A percentile compares a stretch with the other conserved stretches of the same genome.
These are phyloP conservation scores for Arthrobotrys conoides DNA, from an alignment of 2,329 filamentous ascomycete species.

Conservation along the genomic window DNA sequence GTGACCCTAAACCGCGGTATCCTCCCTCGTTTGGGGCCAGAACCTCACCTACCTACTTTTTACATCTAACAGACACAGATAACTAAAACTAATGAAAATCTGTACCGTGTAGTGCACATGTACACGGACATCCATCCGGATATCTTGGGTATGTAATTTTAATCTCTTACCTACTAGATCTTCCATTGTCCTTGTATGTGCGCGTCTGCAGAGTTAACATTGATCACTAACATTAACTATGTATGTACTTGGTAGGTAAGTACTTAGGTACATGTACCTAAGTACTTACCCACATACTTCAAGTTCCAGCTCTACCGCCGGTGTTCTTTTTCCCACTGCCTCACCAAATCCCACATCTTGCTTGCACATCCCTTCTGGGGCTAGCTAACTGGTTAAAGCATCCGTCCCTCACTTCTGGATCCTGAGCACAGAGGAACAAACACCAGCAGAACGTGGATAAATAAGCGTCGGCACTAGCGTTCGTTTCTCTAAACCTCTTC, in stretches of 20 bases:
- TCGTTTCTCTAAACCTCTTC: conserved; percentile 50
- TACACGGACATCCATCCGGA: neutral
- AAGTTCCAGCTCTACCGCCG: too few species aligned
- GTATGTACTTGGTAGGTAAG: neutral
- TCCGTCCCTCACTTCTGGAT: conserved; percentile 30
- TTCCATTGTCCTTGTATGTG: neutral
- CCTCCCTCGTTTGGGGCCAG: conserved; percentile 37
- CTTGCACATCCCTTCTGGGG: neutral
- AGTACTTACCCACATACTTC: too few species aligned
- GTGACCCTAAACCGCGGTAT: conserved; percentile 46
- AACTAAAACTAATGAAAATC: neutral
- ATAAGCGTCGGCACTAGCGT: conserved; percentile 44
- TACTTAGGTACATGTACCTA: too few species aligned
- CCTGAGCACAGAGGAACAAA: conserved; percentile 5
- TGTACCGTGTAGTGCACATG: too few species aligned
- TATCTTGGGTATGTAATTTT: neutral
- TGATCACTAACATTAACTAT: too few species aligned
- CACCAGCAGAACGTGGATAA: conserved; percentile 47
- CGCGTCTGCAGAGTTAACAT: too few species aligned
- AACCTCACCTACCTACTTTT: neutral
- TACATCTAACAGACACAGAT: neutral
- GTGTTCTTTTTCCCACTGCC: neutral
- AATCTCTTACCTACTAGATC: neutral
- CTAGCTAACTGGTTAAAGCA: neutral
- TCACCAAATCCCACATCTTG: conserved; percentile 9